phyloP scores from a whole-genome alignment of 306 rosid species.

The Cicer chorassanicum region DNA sequence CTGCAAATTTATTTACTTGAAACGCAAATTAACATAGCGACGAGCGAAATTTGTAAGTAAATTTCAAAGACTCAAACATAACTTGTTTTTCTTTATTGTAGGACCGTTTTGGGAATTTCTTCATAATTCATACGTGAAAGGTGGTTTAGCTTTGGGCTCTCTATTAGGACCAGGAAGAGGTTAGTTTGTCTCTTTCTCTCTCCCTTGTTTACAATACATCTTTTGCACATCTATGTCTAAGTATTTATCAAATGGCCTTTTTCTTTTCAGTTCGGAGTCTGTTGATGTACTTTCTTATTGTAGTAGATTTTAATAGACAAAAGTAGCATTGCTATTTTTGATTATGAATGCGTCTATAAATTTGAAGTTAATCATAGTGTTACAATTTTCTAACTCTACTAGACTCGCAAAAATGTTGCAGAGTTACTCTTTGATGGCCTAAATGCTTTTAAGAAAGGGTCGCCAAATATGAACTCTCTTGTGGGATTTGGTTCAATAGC shows the following conservation, averaged over 20 bases:
- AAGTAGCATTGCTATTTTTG: conserved; percentile 16
- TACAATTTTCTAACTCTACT: conserved; percentile 26
- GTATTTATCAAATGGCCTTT: neutral
- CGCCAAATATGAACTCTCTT: conserved; percentile 97
- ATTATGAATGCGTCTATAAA: neutral
- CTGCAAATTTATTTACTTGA: neutral
- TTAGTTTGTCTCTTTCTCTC: conserved; percentile 51
- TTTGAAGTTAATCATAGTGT: neutral
- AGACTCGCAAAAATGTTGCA: conserved; percentile 48
- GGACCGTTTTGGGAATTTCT: conserved; percentile 71
- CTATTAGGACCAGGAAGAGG: conserved; percentile 97
- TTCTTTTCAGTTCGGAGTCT: neutral
- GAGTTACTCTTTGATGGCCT: conserved; percentile 90
- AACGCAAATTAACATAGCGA: neutral
- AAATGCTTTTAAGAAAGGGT: conserved; percentile 78
- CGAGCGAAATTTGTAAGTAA: neutral
- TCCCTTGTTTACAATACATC: conserved; percentile 28
- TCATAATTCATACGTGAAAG: conserved; percentile 88
- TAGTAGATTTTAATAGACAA: neutral
- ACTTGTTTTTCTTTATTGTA: conserved; percentile 41
- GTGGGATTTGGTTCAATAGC: conserved; percentile 95
- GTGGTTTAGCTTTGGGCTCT: conserved; percentile 81
- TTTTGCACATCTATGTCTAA: conserved; percentile 26
- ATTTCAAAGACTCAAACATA: conserved; percentile 1
- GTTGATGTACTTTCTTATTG: neutral